These are phyloP conservation scores for Durotheca rogersii DNA, from an alignment of 495 filamentous ascomycete genomes.

Conservation along the genomic window DNA sequence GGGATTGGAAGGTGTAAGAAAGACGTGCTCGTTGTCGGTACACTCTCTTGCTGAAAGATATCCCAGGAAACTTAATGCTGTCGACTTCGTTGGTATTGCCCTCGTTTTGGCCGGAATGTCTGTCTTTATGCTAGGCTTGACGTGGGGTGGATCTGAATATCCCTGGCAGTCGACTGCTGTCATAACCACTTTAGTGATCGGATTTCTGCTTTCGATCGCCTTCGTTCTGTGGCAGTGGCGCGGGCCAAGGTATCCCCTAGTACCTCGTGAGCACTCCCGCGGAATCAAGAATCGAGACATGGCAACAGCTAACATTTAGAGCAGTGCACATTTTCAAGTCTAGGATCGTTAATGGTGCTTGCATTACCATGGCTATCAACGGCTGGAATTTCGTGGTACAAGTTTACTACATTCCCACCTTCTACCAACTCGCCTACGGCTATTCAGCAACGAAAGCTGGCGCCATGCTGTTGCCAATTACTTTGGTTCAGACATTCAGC, in stretches of 20 bases:
- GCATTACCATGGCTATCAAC: conserved; percentile 56
- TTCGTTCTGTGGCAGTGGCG: conserved; percentile 56
- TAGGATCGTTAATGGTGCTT: conserved; percentile 53
- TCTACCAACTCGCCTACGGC: conserved; percentile 56
- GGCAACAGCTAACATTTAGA: conserved; percentile 25
- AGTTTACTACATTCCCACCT: conserved; percentile 57
- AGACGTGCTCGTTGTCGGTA: background rate
- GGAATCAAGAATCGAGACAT: background rate
- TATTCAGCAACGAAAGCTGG: conserved; percentile 54
- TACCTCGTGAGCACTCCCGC: conserved; percentile 33
- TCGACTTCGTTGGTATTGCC: conserved; percentile 47
- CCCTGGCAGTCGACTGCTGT: conserved; percentile 53
- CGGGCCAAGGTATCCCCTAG: conserved; percentile 36
- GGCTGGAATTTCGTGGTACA: conserved; percentile 58
- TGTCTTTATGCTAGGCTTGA: conserved; percentile 41
- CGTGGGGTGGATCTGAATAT: conserved; percentile 55
- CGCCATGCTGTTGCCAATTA: conserved; percentile 55
- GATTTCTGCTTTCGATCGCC: conserved; percentile 41
- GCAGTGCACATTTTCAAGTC: conserved; percentile 53
- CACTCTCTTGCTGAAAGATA: background rate
- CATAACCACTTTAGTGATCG: conserved; percentile 50
- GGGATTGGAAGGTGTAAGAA: conserved; percentile 48
- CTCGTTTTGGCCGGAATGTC: conserved; percentile 24
- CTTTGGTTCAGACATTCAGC: conserved; percentile 51
- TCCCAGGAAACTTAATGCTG: conserved; percentile 45